These are phyloP conservation scores for Dictyostelium capitatum DNA, from an alignment of 78 protist genomes.

Conservation along the genomic window DNA sequence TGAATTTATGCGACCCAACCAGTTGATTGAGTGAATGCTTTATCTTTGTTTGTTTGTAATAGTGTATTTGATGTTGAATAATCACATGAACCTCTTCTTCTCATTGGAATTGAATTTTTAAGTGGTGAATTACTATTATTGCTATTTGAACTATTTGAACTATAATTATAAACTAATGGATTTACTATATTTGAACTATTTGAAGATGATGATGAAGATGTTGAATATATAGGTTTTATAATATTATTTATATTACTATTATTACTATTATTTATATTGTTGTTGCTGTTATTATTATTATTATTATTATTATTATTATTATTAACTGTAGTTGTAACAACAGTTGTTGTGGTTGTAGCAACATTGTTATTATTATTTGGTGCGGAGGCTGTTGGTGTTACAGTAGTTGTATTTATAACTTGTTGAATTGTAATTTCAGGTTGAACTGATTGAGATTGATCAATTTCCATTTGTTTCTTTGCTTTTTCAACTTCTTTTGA, in stretches of 20 bases:
- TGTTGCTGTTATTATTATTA: neutral
- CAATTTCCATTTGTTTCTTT: conserved; percentile 27
- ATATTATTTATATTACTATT: neutral
- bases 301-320: neutral
- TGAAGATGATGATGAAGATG: conserved; percentile 10
- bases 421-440: neutral
- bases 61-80: neutral
- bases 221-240: neutral
- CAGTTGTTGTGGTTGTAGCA: conserved; percentile 12
- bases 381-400: neutral
- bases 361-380: neutral
- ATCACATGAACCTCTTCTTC: conserved; percentile 79
- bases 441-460: neutral
- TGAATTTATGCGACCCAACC: conserved; percentile 66
- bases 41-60: conserved; percentile 8
- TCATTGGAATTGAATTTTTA: conserved; percentile 28
- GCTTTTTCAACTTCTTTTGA: conserved; percentile 63
- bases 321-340: neutral
- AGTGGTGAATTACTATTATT: conserved; percentile 7
- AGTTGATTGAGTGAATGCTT: conserved; percentile 12
- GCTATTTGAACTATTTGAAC: neutral
- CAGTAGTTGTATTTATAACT: neutral
- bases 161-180: conserved; percentile 1
- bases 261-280: neutral
- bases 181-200: neutral